Evolutionary conservation across 352 stramenopile species (phyloP), one percentile per base, ranked within the genome.

Genomic region (Globisporangium spiculum): DNA sequence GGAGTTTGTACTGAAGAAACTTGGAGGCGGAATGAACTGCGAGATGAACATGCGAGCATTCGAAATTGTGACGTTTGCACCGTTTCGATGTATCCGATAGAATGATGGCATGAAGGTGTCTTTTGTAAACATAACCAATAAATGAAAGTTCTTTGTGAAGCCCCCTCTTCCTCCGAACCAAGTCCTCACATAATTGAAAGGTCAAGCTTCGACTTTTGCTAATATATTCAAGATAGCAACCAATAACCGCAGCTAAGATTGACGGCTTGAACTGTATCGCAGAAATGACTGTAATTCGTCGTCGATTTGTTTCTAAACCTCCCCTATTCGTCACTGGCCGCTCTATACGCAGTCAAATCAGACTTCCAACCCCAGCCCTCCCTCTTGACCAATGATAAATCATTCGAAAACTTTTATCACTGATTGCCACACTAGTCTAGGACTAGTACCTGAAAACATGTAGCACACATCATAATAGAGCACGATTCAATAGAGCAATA

Each of bases 351-450:
- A 2, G 18, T n/a, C 55, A 60, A 60, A 44, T 60, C 55, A 60
- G 55, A 60, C 22, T n/a, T 14, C 44, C 34, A 41, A 60, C 54
- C 54, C 27, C 30, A 46, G 1, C 55, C 55, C 55, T 60, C 54
- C 27, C 27, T 60, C 54, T 48, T 50, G 41, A 50, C 41, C 41
- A 22, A 52, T 52, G 44, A 5, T 22, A 60, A 60, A 44, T 60
- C 55, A 60, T 60, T 60, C 55, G 55, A 60, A 44, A 60, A 27
- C 30, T 26, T 26, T 14, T 7, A 26, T 24, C 18, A 18, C 18
- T 8, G 5, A 16, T 10, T 34, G 2, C 3, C 30, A 60, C 55
- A 12, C 22, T 60, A 60, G 27, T 20, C 8, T 27, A 60, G 55
- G 27, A 1, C 7, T 20, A 32, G 16, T 38, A 16, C 16, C 54